Percentiles rank a stretch among this genome's conserved stretches.
Conservation (phyloP, 768 basidiomycete species). For the Mycena kentingensis region DNA sequence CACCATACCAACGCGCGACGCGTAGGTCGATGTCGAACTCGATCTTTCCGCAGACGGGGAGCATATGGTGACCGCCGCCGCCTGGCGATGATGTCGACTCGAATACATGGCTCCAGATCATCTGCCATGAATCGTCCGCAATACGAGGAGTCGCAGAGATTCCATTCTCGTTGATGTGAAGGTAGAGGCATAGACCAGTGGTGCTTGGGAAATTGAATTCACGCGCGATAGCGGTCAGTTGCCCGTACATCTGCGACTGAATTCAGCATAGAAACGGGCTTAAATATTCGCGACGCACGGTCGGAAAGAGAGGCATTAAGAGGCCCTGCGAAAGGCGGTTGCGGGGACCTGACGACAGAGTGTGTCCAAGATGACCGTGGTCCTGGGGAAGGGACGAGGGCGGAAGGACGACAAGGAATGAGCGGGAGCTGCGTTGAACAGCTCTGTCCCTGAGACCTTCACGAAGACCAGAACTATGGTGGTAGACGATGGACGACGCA, state of each 20-base stretch:
- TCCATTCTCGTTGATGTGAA: constrained; percentile 62
- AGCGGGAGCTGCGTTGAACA: constrained; percentile 43
- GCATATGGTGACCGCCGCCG: constrained; percentile 34
- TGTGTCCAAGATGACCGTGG: constrained; percentile 60
- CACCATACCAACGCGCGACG: constrained; percentile 76
- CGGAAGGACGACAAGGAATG: constrained; percentile 69
- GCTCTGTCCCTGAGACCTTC: constrained; percentile 47
- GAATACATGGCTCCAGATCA: constrained; percentile 67
- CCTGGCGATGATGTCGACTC: constrained; percentile 43
- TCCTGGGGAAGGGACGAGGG: constrained; percentile 59
- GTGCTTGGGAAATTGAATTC: constrained; percentile 83
- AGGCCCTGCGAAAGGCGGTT: constrained; percentile 68
- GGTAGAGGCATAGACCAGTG: constrained; percentile 76
- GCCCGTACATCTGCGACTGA: constrained; percentile 63
- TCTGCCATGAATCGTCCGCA: constrained; percentile 76
- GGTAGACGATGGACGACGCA: constrained; percentile 55
- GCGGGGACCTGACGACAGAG: constrained; percentile 57
- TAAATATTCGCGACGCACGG: constrained; percentile 41
- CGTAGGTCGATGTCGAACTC: constrained; percentile 85
- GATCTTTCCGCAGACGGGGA: constrained; percentile 74
- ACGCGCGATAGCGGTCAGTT: constrained; percentile 75
- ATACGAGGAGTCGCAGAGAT: constrained; percentile 65
- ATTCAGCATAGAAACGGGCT: constrained; percentile 4
- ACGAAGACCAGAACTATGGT: constrained; percentile 47
- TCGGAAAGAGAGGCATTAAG: constrained; percentile 74